Evolutionary conservation across 495 filamentous ascomycete species (phyloP), one percentile per base, ranked within the genome.

Genomic region (Pseudevernia furfuracea): DNA sequence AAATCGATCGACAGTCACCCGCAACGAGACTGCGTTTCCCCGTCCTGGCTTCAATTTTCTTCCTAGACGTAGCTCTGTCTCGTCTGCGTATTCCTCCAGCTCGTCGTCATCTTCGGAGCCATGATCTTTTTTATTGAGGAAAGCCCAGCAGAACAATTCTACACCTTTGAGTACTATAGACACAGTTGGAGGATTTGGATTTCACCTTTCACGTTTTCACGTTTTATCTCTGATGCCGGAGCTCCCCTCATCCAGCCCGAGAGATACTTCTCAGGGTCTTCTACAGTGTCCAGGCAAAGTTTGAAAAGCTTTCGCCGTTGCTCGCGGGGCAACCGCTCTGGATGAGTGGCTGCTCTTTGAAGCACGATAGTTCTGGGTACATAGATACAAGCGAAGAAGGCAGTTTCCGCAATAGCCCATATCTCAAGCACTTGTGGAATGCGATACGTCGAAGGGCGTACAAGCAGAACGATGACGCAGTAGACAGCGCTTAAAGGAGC

Each of bases 1-100:
- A 48, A 89, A 79, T 28, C 74, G 70, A 70, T 89, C 87, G n/a
- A 89, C 52, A 15, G 86, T 90, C 58, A 89, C 73, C 46, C 86
- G 77, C 57, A 90, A 70, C 36, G 79, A 72, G 57, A 75, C 74
- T 11, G 82, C 85, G 8, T 71, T 74, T 23, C 82, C 84, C 59
- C 77, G 77, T 23, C 84, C 87, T 5, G 72, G 71, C 44, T 78
- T 74, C 19, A 87, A 72, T 21, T 68, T 70, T 23, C 77, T 71
- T 1, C 80, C 81, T 12, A 86, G 66, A 19, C 77, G 64, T 34
- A 68, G 53, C 71, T 89, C 86, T 19, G 82, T 71, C 8, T 67
- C 71, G 23, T 57, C 69, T 48, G 86, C 60, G 67, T 86, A 86
- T 43, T 76, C 77, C 32, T 87, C 80, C 56, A 89, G 66, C 70